Conservation (phyloP, 768 basidiomycete genomes). For the Inosperma sp. region DNA sequence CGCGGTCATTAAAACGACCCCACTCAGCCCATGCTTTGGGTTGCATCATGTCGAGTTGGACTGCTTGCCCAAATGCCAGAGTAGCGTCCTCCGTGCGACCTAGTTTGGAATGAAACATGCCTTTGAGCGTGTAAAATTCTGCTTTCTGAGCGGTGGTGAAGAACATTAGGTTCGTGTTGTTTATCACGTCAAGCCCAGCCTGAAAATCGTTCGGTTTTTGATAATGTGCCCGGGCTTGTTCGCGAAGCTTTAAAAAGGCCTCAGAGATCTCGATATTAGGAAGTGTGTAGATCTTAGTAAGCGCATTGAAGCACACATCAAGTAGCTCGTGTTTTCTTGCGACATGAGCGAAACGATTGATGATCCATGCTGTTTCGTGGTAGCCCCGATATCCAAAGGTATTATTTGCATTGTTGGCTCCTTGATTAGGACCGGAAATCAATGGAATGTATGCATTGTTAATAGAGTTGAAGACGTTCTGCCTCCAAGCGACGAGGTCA, state of each 20-base stretch:
- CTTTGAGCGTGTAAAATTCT: conserved; percentile 97
- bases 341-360: conserved; percentile 98
- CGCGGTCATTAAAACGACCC: conserved; percentile 89
- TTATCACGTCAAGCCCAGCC: conserved; percentile 96
- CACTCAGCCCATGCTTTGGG: conserved; percentile 99
- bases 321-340: conserved; percentile 94
- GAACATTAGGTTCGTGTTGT: conserved; percentile 98
- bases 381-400: conserved; percentile 94
- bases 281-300: conserved; percentile 97
- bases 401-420: conserved; percentile 54
- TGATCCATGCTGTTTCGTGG: conserved; percentile 99
- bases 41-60: conserved; percentile 91
- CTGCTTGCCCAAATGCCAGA: conserved; percentile 87
- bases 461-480: conserved; percentile 96
- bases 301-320: conserved; percentile 90
- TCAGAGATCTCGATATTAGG: conserved; percentile 99
- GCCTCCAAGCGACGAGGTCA: conserved; percentile 98
- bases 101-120: conserved; percentile 93
- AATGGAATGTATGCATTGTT: conserved; percentile 95
- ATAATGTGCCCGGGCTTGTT: conserved; percentile 97
- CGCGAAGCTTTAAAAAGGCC: conserved; percentile 96
- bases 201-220: conserved; percentile 91
- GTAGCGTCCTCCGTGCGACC: conserved; percentile 87
- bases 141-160: conserved; percentile 94
- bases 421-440: conserved; percentile 56